Evolutionary conservation across 2,329 filamentous ascomycete genomes (phyloP), one percentile per base, ranked within the genome.

Genomic region (Coleophoma crateriformis): DNA sequence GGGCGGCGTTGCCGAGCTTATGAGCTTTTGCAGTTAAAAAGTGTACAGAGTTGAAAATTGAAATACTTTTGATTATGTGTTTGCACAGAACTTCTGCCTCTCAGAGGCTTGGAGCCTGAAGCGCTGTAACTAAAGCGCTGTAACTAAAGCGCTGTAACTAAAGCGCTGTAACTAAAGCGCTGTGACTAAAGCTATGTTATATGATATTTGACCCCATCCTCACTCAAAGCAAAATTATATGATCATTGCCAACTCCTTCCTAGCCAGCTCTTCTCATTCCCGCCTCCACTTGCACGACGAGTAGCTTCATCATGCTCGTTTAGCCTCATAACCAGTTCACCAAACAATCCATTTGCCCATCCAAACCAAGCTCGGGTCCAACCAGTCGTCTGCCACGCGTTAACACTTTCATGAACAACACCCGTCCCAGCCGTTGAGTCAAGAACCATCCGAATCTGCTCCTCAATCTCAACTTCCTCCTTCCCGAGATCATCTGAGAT

Each of bases 321-420:
- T 20, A 60, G 49, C 46, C 55, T 60, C 32, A 60, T 46, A n/a
- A 60, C 49, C 45, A 60, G 87, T 69, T 91, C 86, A 13, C 87
- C 86, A 67, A 90, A 91, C 15, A 94, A 79, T 0, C 85, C 88
- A 63, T 92, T 92, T 10, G 88, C 87, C 88, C 88, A 92, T 0
- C 88, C 84, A 64, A 92, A 92, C 71, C 71, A 73, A 10, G 65
- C 61, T 14, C 71, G 56, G 17, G 70, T 68, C 58, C 64, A 74
- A 47, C 64, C 58, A 4, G 54, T 52, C 40, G 60, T 58, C 42
- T 64, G 58, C 62, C 69, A 70, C 13, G 67, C 66, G 48, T 70
- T 61, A 13, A 74, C 64, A 51, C 66, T 70, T 61, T 76, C 71
- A 51, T 76, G 73, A 13, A 75, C 65, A 15, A 77, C 68, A 2